phyloP scores from a whole-genome alignment of 371 early-diverging fungal genomes.

The Zopfochytrium polystomum region DNA sequence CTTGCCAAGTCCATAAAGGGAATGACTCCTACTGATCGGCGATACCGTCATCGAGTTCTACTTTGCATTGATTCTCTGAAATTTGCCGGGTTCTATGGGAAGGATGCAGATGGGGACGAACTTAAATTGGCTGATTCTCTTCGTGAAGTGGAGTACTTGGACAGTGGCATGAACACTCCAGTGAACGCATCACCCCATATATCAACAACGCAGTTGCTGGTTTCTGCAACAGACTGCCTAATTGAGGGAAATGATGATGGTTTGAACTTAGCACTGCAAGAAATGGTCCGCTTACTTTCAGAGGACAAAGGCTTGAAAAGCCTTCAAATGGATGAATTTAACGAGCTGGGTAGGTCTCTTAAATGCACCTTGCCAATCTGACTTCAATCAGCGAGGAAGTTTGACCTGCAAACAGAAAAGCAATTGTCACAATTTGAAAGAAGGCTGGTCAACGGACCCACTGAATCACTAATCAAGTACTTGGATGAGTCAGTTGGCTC shows the following conservation, averaged over 20 bases:
- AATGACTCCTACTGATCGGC: background rate
- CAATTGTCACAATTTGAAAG: background rate
- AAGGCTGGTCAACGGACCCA: constrained; percentile 4
- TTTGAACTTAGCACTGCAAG: too few species aligned
- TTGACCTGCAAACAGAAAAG: constrained; percentile 13
- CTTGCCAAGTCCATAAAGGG: constrained; percentile 1
- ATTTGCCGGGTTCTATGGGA: background rate
- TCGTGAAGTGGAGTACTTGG: too few species aligned
- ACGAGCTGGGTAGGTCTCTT: constrained; percentile 15
- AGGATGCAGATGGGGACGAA: too few species aligned
- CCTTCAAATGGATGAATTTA: constrained; percentile 17
- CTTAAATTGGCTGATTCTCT: too few species aligned
- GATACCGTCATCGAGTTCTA: background rate
- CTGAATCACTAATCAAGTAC: constrained; percentile 24
- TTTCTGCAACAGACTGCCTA: too few species aligned
- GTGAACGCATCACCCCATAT: too few species aligned
- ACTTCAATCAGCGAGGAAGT: constrained; percentile 10
- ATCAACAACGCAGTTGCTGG: too few species aligned
- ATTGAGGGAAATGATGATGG: too few species aligned
- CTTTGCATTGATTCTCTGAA: constrained; percentile 2
- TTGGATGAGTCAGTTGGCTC: constrained; percentile 19
- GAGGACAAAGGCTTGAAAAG: background rate
- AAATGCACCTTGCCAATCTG: background rate
- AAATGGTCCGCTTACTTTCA: background rate
- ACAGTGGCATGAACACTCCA: too few species aligned